These are phyloP conservation scores for Solanum piurae DNA, from an alignment of 257 asterid genomes.

Conservation along the genomic window DNA sequence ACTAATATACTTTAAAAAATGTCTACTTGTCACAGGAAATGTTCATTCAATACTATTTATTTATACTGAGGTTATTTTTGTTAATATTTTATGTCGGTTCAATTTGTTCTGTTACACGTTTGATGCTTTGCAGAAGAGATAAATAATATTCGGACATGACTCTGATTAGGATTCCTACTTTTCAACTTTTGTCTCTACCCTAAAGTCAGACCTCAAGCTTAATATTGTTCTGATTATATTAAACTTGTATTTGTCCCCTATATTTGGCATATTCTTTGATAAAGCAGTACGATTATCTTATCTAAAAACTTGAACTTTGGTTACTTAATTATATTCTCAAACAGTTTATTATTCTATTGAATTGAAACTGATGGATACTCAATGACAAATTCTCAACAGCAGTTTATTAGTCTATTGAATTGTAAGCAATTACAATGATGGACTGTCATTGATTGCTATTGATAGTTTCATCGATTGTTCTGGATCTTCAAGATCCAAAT, in stretches of 20 bases:
- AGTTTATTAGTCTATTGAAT: too few species aligned
- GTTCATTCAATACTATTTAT: neutral
- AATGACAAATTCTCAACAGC: too few species aligned
- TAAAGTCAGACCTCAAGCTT: neutral
- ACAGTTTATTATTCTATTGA: too few species aligned
- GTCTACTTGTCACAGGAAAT: neutral
- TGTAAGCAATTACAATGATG: neutral
- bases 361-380: too few species aligned
- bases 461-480: neutral
- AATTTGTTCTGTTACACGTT: neutral
- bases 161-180: neutral
- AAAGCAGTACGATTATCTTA: too few species aligned
- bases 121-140: neutral
- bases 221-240: neutral
- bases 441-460: too few species aligned
- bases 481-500: neutral
- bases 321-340: too few species aligned
- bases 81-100: neutral
- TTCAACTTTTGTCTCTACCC: neutral
- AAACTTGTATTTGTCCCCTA: neutral
- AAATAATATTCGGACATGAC: neutral
- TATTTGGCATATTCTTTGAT: neutral
- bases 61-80: neutral
- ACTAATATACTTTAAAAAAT: neutral
- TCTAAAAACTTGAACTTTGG: too few species aligned